These are phyloP conservation scores for Gliomastix tumulicola DNA, from an alignment of 2,329 filamentous ascomycete species.

Conservation along the genomic window DNA sequence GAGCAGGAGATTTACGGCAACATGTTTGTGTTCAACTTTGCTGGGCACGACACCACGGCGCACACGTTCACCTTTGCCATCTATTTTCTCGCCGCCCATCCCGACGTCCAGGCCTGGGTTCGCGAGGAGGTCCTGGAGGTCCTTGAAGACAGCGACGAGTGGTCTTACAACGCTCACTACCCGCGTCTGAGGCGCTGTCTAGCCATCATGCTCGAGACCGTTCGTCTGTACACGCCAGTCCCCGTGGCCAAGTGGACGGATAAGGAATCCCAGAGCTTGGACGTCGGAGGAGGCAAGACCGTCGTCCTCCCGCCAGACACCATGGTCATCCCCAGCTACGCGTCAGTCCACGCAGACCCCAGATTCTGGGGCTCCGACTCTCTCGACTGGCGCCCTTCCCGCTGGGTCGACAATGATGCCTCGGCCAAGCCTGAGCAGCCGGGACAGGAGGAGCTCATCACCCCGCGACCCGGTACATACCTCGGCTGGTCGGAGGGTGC, in stretches of 20 bases:
- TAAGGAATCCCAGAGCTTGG: not conserved
- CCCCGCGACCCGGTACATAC: slow-evolving; percentile 4
- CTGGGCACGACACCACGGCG: slow-evolving; percentile 43
- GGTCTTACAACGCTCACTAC: slow-evolving; percentile 25
- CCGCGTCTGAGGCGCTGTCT: slow-evolving; percentile 32
- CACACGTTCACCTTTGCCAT: slow-evolving; percentile 33
- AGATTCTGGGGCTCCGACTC: slow-evolving; percentile 10
- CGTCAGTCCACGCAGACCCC: slow-evolving; percentile 4
- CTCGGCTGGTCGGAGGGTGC: slow-evolving; percentile 19
- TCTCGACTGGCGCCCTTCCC: slow-evolving; percentile 11
- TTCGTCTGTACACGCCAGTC: slow-evolving; percentile 30
- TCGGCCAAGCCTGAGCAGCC: too few species aligned
- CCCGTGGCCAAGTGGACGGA: slow-evolving; percentile 15
- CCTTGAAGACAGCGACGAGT: slow-evolving; percentile 4
- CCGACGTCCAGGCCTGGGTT: slow-evolving; percentile 36
- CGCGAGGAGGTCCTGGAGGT: slow-evolving; percentile 27
- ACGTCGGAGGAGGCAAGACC: slow-evolving; percentile 1
- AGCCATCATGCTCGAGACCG: slow-evolving; percentile 30
- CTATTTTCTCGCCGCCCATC: slow-evolving; percentile 33
- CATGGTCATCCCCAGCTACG: slow-evolving; percentile 4
- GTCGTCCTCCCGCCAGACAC: slow-evolving; percentile 4
- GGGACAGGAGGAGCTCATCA: not conserved
- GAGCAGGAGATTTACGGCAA: slow-evolving; percentile 40
- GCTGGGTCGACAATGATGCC: slow-evolving; percentile 8
- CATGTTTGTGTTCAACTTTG: slow-evolving; percentile 39